Evolutionary conservation across 805 yeast genomes (phyloP), one percentile per base, ranked within the genome.

Genomic region (Lachancea sp.): DNA sequence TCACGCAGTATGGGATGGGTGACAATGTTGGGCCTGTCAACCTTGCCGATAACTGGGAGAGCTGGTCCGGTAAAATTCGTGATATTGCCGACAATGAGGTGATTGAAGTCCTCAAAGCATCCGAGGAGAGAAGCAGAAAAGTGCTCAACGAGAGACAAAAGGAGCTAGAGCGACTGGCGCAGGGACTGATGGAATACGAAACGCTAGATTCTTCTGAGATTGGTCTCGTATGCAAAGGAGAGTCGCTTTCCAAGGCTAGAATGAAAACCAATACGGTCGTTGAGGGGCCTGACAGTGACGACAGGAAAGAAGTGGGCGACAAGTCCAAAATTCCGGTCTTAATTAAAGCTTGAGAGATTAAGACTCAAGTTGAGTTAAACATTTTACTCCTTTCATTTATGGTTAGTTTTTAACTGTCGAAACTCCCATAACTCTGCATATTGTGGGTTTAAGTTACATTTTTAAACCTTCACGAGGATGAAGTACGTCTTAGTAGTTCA

Each of bases 1-100:
- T 92, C 29, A 87, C 95, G 0, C 80, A 87, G 36, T 92, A 85
- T 60, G 99, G 99, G 58, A 92, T 92, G 98, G 80, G 92, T 48
- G 89, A 85, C 38, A 77, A 73, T 42, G 84, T 92, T 42, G 98
- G 99, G 2, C 98, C 98, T 5, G 86, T 92, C 20, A 78, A 78
- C 56, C 71, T 92, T 36, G 75, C 90, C 34, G 96, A 88, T 55
- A 80, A 85, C 56, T 90, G 97, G 97, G 88, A 80, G 50, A 77
- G 83, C 31, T 92, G 98, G 98, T 87, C 96, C 2, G 83, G 90
- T 11, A 77, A 78, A 50, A 74, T 94, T 36, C 73, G 94, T 49
- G 92, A 87, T 58, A 70, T 80, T 63, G 98, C 97, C 11, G 99
- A 92, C 61, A 79, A 83, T 54, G 97, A 92, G 67, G 89, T 92